Evolutionary conservation across 2,329 filamentous ascomycete species (phyloP), one percentile per base, ranked within the genome.

Genomic region (Fusarium illudens): DNA sequence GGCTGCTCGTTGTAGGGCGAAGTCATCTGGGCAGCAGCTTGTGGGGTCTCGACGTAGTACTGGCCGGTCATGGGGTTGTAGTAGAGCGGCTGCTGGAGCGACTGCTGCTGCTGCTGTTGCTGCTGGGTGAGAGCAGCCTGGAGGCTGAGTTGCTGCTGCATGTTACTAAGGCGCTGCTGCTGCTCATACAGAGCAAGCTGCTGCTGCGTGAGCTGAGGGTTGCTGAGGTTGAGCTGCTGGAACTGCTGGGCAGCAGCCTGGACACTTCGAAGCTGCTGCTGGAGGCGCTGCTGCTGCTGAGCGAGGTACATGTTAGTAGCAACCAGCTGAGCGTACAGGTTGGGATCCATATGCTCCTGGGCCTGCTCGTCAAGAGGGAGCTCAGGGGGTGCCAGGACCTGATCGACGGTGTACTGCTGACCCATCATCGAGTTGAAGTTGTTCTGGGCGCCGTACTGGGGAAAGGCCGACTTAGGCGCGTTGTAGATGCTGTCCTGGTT

Each of bases 261-360:
- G 22, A 97, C 89, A 69, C 84, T 92, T 71, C 93, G 88, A 70
- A 98, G 86, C 81, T 98, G 94, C 81, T 97, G 94, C 81, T 98
- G 94, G 54, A 98, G 88, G 68, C 92, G 91, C 82, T 97, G 94
- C 81, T 98, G 95, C 81, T 97, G 94, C 76, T 97, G 93, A 37
- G 94, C 93, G 52, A 99, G 86, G 76, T 96, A 97, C 77, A 96
- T 83, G 79, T 97, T 97, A 74, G 94, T 96, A 60, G 93, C 92
- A 75, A 97, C 88, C 68, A 98, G 85, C 80, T 97, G 93, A 55
- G 94, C 92, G 71, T 97, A 96, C 55, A 96, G 80, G 64, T 88
- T 90, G 54, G 94, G 93, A 74, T 98, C 96, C 82, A 97, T 92
- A 71, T 90, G 86, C 64, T 92, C 87, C 72, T 91, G 88, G 48